Percentiles rank a stretch among this genome's conserved stretches.
phyloP scores from a whole-genome alignment of 306 rosid genomes.

The Dryas octopetala region DNA sequence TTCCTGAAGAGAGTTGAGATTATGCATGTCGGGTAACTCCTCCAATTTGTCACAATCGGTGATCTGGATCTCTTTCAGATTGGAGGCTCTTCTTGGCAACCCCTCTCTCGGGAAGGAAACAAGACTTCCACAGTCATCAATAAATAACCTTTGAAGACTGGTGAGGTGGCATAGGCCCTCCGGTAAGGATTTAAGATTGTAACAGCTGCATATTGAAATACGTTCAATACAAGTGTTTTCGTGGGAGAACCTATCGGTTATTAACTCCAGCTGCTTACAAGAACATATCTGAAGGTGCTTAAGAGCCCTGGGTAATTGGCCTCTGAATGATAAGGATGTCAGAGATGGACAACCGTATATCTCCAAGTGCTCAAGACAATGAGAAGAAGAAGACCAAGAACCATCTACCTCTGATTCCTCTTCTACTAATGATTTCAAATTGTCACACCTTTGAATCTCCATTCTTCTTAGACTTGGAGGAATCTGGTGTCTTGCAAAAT shows the following conservation, averaged over 20 bases:
- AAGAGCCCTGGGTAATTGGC: conserved; percentile 17
- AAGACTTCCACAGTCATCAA: too few relatives aligned
- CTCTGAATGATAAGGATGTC: background rate
- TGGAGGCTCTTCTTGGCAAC: too few relatives aligned
- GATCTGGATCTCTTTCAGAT: too few relatives aligned
- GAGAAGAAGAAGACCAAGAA: background rate
- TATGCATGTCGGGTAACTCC: background rate
- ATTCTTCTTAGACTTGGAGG: background rate
- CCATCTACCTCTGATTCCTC: background rate
- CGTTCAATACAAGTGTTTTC: conserved; percentile 1
- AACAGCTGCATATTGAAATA: conserved; percentile 9
- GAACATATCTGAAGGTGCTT: background rate
- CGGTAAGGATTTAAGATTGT: conserved; percentile 15
- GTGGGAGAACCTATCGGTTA: conserved; percentile 12
- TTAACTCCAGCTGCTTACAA: background rate
- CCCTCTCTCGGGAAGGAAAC: too few relatives aligned
- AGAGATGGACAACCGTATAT: conserved; percentile 27
- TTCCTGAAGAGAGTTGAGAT: conserved; percentile 21
- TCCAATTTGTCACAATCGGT: too few relatives aligned
- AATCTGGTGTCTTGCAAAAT: background rate
- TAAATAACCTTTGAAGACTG: background rate
- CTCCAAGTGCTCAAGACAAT: background rate
- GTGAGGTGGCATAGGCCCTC: conserved; percentile 6
- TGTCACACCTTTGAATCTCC: accelerated
- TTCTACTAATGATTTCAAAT: background rate